These are phyloP conservation scores for Hura crepitans DNA, from an alignment of 441 rosid species.

Conservation along the genomic window DNA sequence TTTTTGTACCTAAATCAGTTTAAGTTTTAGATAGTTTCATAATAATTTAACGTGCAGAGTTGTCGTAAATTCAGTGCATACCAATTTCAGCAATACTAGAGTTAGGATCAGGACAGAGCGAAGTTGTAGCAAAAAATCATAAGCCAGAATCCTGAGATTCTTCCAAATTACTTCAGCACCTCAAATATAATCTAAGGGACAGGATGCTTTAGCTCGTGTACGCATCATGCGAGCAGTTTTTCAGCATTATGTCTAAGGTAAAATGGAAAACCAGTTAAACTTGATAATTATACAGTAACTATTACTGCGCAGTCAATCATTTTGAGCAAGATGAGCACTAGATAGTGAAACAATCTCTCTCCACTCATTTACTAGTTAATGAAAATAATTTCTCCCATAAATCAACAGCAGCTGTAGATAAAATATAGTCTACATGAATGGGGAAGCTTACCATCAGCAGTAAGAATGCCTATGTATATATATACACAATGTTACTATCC, in stretches of 20 bases:
- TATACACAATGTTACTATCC: too few relatives aligned
- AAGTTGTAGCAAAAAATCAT: not conserved
- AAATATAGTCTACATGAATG: too few relatives aligned
- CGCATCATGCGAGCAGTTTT: not conserved
- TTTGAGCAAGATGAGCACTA: too few relatives aligned
- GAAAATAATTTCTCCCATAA: too few relatives aligned
- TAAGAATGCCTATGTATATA: too few relatives aligned
- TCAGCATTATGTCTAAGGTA: not conserved
- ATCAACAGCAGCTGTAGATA: too few relatives aligned
- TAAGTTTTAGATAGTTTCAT: not conserved
- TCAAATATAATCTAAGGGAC: not conserved
- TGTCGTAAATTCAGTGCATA: not conserved
- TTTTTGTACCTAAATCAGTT: not conserved
- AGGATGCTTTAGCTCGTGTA: not conserved
- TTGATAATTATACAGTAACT: not conserved
- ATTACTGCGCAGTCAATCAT: not conserved
- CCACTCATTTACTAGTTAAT: too few relatives aligned
- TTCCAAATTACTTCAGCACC: not conserved
- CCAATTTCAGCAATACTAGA: not conserved
- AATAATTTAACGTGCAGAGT: not conserved
- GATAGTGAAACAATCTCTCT: too few relatives aligned
- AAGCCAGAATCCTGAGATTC: not conserved
- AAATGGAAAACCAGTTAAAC: not conserved
- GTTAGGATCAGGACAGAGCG: not conserved
- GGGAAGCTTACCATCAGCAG: too few relatives aligned